Base-by-base conservation (phyloP, 169 alveolate species). In the Eimeria sp. region DNA sequence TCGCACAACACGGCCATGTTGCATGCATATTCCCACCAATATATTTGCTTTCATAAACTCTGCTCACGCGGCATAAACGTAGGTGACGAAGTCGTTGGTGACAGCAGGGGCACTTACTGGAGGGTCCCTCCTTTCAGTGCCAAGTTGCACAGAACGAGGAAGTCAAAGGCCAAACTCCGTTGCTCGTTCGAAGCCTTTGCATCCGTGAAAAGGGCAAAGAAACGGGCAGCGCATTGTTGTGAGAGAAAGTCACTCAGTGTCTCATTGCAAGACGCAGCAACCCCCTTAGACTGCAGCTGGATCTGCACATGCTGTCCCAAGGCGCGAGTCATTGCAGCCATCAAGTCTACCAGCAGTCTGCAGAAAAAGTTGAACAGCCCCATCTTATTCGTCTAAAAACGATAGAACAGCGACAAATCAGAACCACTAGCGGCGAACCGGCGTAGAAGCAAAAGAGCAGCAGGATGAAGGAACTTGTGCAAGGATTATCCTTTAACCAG, bases 301-400 rank as follows among this genome's bases (percentile, higher is more conserved):
- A 64, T 40, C 66, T 87, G 93, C 62, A 87, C 93, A 58, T 87
- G 93, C 83, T 87, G 93, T 33, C 82, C 93, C 83, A 87, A 46
- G 23, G 93, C 93, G 64, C 93, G 93, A 14, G 93, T 64, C 93
- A 87, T 87, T 23, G 93, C 80, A 52, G 93, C 93, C 93, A 87
- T 87, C 93, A 87, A 87, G 74, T 87, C 93, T 33, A 87, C 80
- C 20, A 87, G 93, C 68, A 87, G 43, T 37, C 93, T 87, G 93
- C 18, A 33, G 20, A 25, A 80, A 64, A 71, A 37, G 77, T 62
- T 27, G 11, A 14, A 40, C 93, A 40, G 20, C 43, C 82, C 58
- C 54, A 6, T 1, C 3, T 40, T 58, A 40, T 23, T 40, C 83
- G 30, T 74, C 16, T 0, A 18, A 30, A 74, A 40, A 8, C 0